Evolutionary conservation across 352 stramenopile species (phyloP).

Genomic region (Phytophthora cajani): DNA sequence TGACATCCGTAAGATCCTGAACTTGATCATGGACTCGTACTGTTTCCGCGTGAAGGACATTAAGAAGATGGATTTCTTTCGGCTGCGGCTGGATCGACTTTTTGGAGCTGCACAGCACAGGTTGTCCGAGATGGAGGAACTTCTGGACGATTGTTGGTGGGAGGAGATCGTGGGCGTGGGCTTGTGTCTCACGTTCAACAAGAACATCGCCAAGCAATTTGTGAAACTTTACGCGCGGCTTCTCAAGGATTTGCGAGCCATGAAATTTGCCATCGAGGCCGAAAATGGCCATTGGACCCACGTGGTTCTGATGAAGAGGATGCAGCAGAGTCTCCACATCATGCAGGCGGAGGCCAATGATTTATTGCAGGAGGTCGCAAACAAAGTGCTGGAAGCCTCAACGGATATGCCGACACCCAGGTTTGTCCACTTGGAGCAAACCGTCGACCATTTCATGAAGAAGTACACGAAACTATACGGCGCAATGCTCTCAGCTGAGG

Average conservation of each 20-base stretch:
- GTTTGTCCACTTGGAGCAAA: slow-evolving; percentile 59
- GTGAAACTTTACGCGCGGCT: slow-evolving; percentile 64
- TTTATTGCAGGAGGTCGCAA: slow-evolving; percentile 63
- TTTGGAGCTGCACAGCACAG: slow-evolving; percentile 42
- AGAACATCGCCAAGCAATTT: slow-evolving; percentile 71
- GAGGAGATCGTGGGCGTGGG: slow-evolving; percentile 66
- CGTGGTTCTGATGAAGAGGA: slow-evolving; percentile 59
- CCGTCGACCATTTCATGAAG: slow-evolving; percentile 55
- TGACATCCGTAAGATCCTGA: slow-evolving; percentile 78
- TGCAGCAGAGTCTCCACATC: slow-evolving; percentile 72
- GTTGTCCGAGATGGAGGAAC: slow-evolving; percentile 51
- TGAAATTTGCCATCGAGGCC: slow-evolving; percentile 73
- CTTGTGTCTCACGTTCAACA: slow-evolving; percentile 68
- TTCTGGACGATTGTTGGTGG: slow-evolving; percentile 77
- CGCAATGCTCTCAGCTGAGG: slow-evolving; percentile 45
- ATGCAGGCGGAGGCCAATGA: slow-evolving; percentile 67
- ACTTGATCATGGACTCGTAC: slow-evolving; percentile 81
- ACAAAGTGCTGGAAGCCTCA: slow-evolving; percentile 27
- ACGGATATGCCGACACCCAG: slow-evolving; percentile 41
- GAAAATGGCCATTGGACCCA: slow-evolving; percentile 69
- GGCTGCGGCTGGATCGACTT: slow-evolving; percentile 55
- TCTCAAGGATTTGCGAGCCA: slow-evolving; percentile 66
- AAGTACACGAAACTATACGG: slow-evolving; percentile 68
- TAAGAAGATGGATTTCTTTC: slow-evolving; percentile 81
- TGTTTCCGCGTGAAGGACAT: slow-evolving; percentile 80